A percentile compares a stretch with the other conserved stretches of the same genome.
Evolutionary conservation across 1,284 basidiomycete genomes (phyloP).

Genomic region (Psilocybe mexicana): DNA sequence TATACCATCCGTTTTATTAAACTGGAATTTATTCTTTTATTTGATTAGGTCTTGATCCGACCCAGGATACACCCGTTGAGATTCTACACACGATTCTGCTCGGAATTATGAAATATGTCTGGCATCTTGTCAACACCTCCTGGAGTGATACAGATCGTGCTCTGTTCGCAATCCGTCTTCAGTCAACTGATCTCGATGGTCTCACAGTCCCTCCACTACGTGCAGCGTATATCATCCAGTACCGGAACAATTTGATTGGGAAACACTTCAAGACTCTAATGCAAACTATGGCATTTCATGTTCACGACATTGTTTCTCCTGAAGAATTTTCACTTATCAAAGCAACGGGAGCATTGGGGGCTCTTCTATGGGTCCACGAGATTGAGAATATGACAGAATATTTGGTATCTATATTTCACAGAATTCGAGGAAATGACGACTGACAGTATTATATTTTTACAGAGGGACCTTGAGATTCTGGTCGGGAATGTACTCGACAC

Average conservation of each 20-base stretch:
- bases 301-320: constrained; percentile 29
- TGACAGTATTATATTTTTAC: neutral
- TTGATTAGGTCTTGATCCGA: constrained; percentile 21
- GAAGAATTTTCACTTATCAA: constrained; percentile 24
- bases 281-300: constrained; percentile 35
- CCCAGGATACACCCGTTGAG: constrained; percentile 38
- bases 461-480: constrained; percentile 31
- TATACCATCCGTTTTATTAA: neutral
- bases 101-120: constrained; percentile 39
- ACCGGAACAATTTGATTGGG: constrained; percentile 39
- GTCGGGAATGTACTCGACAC: constrained; percentile 36
- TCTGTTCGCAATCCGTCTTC: constrained; percentile 28
- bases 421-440: neutral
- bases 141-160: constrained; percentile 23
- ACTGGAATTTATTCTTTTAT: neutral
- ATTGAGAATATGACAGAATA: constrained; percentile 36
- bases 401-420: constrained; percentile 25
- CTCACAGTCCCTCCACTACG: constrained; percentile 33
- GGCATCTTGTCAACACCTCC: constrained; percentile 27
- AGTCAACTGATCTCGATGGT: constrained; percentile 29
- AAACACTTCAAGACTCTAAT: constrained; percentile 41
- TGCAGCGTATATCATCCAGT: constrained; percentile 39
- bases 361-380: constrained; percentile 35
- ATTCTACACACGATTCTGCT: constrained; percentile 40
- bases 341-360: constrained; percentile 30